These are phyloP conservation scores for Micromonas commoda DNA, from an alignment of 139 green algal species.

Conservation along the genomic window DNA sequence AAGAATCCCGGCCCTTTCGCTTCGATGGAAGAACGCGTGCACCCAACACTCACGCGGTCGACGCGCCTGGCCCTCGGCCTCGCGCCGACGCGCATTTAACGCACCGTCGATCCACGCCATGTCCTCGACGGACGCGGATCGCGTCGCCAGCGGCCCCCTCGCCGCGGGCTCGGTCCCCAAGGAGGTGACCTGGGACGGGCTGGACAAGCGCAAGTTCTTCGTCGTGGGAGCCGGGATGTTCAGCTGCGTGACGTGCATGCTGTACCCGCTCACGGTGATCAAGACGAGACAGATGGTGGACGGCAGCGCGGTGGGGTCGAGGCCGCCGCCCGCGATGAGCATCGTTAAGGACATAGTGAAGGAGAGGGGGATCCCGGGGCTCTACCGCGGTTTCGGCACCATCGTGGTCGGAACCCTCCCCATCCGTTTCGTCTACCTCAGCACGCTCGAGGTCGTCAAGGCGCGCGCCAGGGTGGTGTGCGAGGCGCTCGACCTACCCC, in stretches of 20 bases:
- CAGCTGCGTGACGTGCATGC: conserved; percentile 57
- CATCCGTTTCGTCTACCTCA: conserved; percentile 62
- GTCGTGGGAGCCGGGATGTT: conserved; percentile 71
- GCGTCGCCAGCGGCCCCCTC: not conserved
- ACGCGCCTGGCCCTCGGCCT: too few species aligned
- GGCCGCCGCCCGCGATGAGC: not conserved
- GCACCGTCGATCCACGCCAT: too few species aligned
- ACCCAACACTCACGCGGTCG: too few species aligned
- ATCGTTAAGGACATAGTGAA: not conserved
- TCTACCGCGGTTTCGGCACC: conserved; percentile 41
- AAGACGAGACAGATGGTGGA: conserved; percentile 62
- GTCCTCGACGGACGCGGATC: too few species aligned
- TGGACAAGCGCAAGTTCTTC: conserved; percentile 90
- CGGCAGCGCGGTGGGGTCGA: not conserved
- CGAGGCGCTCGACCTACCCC: conserved; percentile 37
- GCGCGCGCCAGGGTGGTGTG: conserved; percentile 28
- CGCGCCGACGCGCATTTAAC: too few species aligned
- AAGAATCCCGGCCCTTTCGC: too few species aligned
- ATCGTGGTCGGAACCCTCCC: conserved; percentile 41
- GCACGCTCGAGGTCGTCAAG: conserved; percentile 61
- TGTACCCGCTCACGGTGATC: conserved; percentile 86
- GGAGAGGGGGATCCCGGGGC: conserved; percentile 1
- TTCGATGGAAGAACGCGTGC: too few species aligned
- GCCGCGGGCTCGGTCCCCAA: not conserved
- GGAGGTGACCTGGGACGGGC: conserved; percentile 34